Conservation (phyloP, 495 filamentous ascomycete species). For the Cercophora sp. region DNA sequence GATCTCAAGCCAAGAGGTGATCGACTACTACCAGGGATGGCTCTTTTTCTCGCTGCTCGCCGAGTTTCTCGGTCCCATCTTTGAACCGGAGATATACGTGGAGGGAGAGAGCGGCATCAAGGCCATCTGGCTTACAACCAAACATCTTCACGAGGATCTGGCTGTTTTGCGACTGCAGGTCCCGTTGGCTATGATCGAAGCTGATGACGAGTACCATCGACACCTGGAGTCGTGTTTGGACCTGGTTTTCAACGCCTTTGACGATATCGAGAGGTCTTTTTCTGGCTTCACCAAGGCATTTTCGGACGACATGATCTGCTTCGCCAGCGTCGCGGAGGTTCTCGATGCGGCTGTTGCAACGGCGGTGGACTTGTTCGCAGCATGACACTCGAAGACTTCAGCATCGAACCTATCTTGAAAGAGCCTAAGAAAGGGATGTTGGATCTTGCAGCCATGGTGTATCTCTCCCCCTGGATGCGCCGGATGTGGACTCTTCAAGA, state of each 20-base stretch:
- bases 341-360: not conserved
- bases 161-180: not conserved
- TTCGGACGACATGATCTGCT: not conserved
- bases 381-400: not conserved
- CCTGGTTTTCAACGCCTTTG: not conserved
- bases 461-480: constrained; percentile 14
- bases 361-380: not conserved
- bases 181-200: not conserved
- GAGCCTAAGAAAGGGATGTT: not conserved
- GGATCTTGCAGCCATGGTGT: constrained; percentile 12
- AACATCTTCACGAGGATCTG: not conserved
- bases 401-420: not conserved
- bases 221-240: not conserved
- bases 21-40: not conserved
- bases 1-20: not conserved
- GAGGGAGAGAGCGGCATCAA: not conserved
- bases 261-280: not conserved
- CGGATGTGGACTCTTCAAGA: constrained; percentile 27
- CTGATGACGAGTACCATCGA: not conserved
- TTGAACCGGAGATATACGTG: not conserved
- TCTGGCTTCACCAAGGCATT: not conserved
- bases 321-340: not conserved
- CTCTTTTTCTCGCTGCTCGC: not conserved
- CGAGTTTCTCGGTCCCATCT: not conserved
- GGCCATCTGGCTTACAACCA: not conserved